Conservation (phyloP, 2,329 filamentous ascomycete species). For the Diplodia intermedia region DNA sequence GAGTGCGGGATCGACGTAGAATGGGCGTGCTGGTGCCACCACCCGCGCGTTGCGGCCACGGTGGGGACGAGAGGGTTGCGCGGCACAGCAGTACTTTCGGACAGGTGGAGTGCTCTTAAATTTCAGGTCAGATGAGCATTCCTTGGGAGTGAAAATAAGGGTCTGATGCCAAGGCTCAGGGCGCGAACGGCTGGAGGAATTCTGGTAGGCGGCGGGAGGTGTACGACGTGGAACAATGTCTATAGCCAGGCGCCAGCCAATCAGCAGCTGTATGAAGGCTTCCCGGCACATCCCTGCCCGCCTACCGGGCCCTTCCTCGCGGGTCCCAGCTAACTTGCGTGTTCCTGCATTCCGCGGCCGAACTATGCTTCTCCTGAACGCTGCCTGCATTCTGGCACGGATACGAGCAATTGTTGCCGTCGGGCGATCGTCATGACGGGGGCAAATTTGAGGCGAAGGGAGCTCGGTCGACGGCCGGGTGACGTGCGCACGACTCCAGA, state of each 20-base stretch:
- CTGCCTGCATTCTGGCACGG: slow-evolving; percentile 1
- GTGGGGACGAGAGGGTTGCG: not conserved
- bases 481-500: slow-evolving; percentile 20
- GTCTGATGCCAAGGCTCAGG: not conserved
- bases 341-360: slow-evolving; percentile 19
- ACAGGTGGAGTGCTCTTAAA: slow-evolving; percentile 6
- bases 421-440: slow-evolving; percentile 22
- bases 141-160: slow-evolving; percentile 5
- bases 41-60: not conserved
- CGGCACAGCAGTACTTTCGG: not conserved
- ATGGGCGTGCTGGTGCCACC: slow-evolving; percentile 5
- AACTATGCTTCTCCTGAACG: slow-evolving; percentile 9
- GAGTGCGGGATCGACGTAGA: slow-evolving; percentile 19
- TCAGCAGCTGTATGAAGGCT: slow-evolving; percentile 4
- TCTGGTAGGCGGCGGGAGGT: not conserved
- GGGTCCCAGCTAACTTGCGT: slow-evolving; percentile 1
- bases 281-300: slow-evolving; percentile 2
- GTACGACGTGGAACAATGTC: slow-evolving; percentile 2
- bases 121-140: slow-evolving; percentile 10
- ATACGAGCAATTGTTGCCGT: not conserved
- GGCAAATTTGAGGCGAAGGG: slow-evolving; percentile 20
- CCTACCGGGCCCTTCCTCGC: slow-evolving; percentile 15
- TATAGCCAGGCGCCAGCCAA: not conserved
- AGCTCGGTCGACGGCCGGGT: slow-evolving; percentile 1
- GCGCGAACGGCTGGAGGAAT: not conserved